These are phyloP conservation scores for Solanum peruvianum DNA, from an alignment of 257 asterid genomes.

Conservation along the genomic window DNA sequence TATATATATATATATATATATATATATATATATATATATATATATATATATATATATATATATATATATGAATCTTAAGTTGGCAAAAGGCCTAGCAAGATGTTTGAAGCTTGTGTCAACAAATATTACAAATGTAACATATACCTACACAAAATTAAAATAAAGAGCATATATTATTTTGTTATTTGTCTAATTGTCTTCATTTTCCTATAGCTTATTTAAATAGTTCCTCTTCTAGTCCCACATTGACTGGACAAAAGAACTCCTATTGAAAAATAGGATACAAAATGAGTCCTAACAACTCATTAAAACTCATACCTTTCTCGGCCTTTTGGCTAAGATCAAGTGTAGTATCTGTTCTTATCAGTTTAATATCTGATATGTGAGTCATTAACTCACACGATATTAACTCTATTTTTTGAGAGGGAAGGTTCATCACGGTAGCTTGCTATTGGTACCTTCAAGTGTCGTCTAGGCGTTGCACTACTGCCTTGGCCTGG, in stretches of 20 bases:
- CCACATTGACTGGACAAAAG: not conserved
- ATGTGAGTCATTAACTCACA: not conserved
- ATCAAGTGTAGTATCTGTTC: constrained; percentile 78
- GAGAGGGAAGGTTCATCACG: not conserved
- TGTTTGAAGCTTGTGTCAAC: not conserved
- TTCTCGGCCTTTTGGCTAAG: constrained; percentile 78
- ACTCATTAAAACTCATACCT: constrained; percentile 19
- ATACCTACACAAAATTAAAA: not conserved
- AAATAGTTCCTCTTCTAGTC: not conserved
- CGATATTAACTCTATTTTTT: not conserved
- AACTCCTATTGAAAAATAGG: not conserved
- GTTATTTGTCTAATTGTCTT: constrained; percentile 18
- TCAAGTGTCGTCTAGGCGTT: not conserved
- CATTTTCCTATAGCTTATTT: not conserved
- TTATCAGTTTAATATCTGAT: constrained; percentile 38
- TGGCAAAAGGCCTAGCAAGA: not conserved
- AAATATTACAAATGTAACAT: not conserved
- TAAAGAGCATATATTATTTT: constrained; percentile 16
- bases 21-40: too few species aligned
- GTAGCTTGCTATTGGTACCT: not conserved
- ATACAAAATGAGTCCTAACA: not conserved
- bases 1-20: too few species aligned
- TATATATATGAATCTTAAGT: too few species aligned
- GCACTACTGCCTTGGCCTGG: not conserved
- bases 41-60: too few species aligned